A percentile compares a stretch with the other conserved stretches of the same genome.
These are phyloP conservation scores for Chaetomium tenue DNA, from an alignment of 495 filamentous ascomycete species.

Conservation along the genomic window DNA sequence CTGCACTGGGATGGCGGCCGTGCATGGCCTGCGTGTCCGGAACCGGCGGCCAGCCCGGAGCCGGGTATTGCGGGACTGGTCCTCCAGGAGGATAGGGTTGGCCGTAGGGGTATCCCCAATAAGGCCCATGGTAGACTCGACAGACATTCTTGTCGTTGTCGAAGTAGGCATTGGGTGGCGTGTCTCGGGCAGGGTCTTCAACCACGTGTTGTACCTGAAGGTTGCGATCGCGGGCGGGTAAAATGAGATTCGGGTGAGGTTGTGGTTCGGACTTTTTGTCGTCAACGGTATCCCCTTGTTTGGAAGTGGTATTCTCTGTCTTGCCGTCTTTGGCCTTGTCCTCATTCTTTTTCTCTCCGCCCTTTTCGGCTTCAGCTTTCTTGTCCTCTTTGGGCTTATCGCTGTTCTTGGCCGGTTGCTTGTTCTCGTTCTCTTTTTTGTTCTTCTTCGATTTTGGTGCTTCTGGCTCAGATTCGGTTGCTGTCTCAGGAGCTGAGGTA, in stretches of 20 bases:
- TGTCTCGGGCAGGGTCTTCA: conserved; percentile 40
- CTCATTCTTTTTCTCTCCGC: neutral
- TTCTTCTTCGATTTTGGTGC: conserved; percentile 9
- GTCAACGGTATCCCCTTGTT: conserved; percentile 13
- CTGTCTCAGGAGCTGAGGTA: conserved; percentile 5
- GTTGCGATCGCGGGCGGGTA: conserved; percentile 39
- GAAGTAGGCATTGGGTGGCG: conserved; percentile 52
- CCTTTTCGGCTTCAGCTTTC: neutral
- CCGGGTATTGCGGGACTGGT: neutral
- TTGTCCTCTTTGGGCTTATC: neutral
- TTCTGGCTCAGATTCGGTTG: conserved; percentile 16
- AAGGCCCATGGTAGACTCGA: conserved; percentile 51
- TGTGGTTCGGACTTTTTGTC: conserved; percentile 18
- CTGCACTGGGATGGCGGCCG: neutral
- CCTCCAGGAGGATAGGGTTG: neutral
- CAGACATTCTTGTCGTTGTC: conserved; percentile 41
- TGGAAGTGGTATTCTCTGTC: conserved; percentile 1
- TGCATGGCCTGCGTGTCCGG: neutral
- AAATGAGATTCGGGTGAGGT: conserved; percentile 29
- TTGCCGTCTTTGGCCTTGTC: conserved; percentile 1
- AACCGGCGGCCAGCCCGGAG: neutral
- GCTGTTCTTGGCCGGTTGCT: neutral
- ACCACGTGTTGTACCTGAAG: conserved; percentile 47
- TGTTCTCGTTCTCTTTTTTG: conserved; percentile 7
- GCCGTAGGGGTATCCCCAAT: conserved; percentile 46